Conservation (phyloP, 257 asterid species). For the Nicotiana paniculata region DNA sequence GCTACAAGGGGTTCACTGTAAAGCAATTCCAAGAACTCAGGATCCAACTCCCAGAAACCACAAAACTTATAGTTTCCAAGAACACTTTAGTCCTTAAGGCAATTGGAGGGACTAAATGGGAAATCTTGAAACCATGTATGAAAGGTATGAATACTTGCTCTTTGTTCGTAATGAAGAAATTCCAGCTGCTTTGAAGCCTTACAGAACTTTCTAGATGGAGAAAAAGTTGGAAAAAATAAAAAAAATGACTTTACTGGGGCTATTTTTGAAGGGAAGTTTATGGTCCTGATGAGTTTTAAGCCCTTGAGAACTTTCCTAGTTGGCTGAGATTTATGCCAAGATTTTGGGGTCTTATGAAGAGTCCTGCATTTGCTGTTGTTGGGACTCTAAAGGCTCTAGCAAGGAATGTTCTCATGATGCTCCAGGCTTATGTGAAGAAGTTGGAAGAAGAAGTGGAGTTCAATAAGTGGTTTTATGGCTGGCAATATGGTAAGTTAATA, state of each 20-base stretch:
- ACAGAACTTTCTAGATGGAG: conserved; percentile 71
- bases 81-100: conserved; percentile 76
- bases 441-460: too few species aligned
- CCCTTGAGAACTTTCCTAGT: conserved; percentile 61
- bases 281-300: conserved; percentile 62
- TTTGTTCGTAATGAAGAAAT: conserved; percentile 81
- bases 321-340: conserved; percentile 58
- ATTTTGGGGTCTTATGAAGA: conserved; percentile 66
- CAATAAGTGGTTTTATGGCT: too few species aligned
- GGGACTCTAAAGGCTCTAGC: conserved; percentile 84
- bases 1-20: conserved; percentile 76
- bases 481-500: too few species aligned
- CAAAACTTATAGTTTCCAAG: conserved; percentile 67
- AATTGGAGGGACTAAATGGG: conserved; percentile 74
- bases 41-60: conserved; percentile 56
- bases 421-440: too few species aligned
- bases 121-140: conserved; percentile 77
- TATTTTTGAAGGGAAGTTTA: conserved; percentile 85
- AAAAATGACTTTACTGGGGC: conserved; percentile 71
- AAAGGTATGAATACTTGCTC: conserved; percentile 56
- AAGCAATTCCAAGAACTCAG: conserved; percentile 66
- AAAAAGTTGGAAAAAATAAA: conserved; percentile 43
- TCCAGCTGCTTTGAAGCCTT: conserved; percentile 82
- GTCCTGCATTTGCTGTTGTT: conserved; percentile 88
- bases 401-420: conserved; percentile 24